Evolutionary conservation across 345 rosid species (phyloP).

Genomic region (Erucastrum elatum): DNA sequence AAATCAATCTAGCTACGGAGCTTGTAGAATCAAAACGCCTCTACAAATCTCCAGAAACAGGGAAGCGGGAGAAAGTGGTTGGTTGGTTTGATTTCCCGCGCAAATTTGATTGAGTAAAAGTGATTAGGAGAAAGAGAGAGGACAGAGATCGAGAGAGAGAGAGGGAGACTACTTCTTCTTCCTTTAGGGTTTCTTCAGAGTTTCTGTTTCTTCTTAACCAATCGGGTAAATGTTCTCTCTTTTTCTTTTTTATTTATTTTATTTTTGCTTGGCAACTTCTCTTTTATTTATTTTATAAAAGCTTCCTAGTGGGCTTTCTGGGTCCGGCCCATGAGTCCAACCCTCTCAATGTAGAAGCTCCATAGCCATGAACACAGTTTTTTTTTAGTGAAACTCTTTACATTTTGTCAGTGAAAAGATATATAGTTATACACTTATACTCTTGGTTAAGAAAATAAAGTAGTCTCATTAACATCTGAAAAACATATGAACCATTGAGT

Average conservation of each 20-base stretch:
- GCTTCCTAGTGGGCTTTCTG: background rate
- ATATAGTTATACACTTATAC: too few species aligned
- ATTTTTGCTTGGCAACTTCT: background rate
- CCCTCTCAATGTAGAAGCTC: background rate
- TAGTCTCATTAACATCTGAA: background rate
- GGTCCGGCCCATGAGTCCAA: background rate
- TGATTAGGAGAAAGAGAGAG: slow-evolving; percentile 6
- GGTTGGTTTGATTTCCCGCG: slow-evolving; percentile 34
- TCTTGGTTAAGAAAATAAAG: background rate
- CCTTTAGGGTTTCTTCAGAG: slow-evolving; percentile 37
- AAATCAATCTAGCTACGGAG: background rate
- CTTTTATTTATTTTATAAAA: background rate
- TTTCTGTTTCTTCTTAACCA: slow-evolving; percentile 16
- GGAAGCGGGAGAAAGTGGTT: background rate
- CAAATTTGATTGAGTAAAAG: slow-evolving; percentile 14
- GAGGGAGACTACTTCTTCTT: background rate
- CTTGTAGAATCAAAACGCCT: background rate
- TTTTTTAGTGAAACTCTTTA: background rate
- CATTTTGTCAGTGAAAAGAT: background rate
- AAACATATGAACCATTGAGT: background rate
- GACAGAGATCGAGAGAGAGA: slow-evolving; percentile 35
- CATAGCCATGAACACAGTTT: background rate
- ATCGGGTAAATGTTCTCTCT: background rate
- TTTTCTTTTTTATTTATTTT: background rate
- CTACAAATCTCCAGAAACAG: slow-evolving; percentile 1